phyloP scores from a whole-genome alignment of 345 rosid genomes.

The Pistacia integerrima region DNA sequence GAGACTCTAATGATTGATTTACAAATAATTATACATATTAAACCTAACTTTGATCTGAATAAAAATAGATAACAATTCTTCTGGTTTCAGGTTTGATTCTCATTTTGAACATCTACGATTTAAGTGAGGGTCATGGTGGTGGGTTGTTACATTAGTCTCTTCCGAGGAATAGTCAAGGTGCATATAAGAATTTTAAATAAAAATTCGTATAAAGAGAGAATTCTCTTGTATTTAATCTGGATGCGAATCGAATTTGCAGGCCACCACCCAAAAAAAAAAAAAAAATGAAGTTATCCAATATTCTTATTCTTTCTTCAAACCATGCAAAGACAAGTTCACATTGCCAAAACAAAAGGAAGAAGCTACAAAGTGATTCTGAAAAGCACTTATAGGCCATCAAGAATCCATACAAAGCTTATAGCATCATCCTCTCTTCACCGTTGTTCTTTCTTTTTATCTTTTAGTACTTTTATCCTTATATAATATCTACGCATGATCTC shows the following conservation, averaged over 20 bases:
- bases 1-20: no score
- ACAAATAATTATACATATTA: no score
- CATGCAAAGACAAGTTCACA: constrained; percentile 36
- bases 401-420: constrained; percentile 29
- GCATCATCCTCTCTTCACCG: background rate
- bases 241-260: background rate
- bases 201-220: no score
- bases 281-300: constrained; percentile 15
- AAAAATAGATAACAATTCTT: no score
- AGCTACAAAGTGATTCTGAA: constrained; percentile 13
- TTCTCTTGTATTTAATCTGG: no score
- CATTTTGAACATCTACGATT: no score
- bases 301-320: constrained; percentile 37
- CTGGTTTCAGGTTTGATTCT: no score
- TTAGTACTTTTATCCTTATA: background rate
- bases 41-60: no score
- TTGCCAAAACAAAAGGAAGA: background rate
- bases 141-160: no score
- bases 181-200: no score
- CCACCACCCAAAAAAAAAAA: background rate
- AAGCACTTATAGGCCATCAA: constrained; percentile 21
- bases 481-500: background rate
- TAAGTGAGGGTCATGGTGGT: no score
- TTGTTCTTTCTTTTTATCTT: background rate
- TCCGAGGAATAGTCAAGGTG: no score